A percentile compares a stretch with the other conserved stretches of the same genome.
These are phyloP conservation scores for Brasilioporus rufonigricans DNA, from an alignment of 768 basidiomycete genomes.

Conservation along the genomic window DNA sequence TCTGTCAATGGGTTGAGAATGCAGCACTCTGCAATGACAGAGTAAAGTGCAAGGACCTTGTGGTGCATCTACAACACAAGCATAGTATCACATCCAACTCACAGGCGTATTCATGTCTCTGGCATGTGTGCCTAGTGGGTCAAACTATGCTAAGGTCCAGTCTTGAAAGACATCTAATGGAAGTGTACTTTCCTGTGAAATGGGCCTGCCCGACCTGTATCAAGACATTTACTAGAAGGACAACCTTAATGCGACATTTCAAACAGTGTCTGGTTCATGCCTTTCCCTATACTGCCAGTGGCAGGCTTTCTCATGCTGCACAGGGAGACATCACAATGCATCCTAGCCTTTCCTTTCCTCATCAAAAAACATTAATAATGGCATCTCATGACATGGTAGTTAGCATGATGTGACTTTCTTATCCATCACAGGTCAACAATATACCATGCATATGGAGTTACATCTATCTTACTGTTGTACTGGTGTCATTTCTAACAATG, in stretches of 20 bases:
- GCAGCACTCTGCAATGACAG: background rate
- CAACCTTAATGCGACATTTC: background rate
- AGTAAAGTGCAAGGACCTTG: background rate
- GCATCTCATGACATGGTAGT: no score
- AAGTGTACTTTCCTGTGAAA: background rate
- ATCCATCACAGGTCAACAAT: no score
- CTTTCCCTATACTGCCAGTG: no score
- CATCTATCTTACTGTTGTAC: no score
- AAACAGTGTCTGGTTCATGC: background rate
- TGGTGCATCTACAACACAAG: background rate
- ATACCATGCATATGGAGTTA: no score
- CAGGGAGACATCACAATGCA: background rate
- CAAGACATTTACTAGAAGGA: constrained; percentile 1
- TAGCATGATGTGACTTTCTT: no score
- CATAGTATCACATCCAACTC: background rate
- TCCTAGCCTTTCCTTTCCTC: no score
- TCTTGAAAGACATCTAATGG: constrained; percentile 3
- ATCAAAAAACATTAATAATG: no score
- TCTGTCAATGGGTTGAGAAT: constrained; percentile 1
- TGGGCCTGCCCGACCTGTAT: constrained; percentile 4
- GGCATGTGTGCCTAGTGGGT: background rate
- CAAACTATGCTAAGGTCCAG: background rate
- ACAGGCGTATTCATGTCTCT: background rate
- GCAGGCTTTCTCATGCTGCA: background rate
- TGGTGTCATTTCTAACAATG: no score